These are phyloP conservation scores for Neoboletus magnificus DNA, from an alignment of 768 basidiomycete species.

Conservation along the genomic window DNA sequence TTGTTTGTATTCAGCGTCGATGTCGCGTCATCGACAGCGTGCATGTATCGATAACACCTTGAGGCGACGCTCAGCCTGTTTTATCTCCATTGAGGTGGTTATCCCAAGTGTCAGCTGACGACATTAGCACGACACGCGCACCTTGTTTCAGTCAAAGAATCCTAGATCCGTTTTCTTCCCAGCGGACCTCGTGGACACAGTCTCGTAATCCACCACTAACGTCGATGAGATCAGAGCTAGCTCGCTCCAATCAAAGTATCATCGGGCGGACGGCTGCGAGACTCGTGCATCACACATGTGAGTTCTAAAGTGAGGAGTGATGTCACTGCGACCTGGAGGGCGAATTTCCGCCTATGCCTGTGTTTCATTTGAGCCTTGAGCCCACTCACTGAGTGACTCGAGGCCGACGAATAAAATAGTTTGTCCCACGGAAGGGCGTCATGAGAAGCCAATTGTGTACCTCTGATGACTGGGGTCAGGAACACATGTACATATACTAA, in stretches of 20 bases:
- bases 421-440: background rate
- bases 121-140: background rate
- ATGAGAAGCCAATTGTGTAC: background rate
- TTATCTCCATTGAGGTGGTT: background rate
- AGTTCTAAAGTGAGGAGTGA: background rate
- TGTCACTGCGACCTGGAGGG: background rate
- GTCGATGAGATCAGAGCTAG: slow-evolving; percentile 2
- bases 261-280: background rate
- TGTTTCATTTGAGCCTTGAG: background rate
- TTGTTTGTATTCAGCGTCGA: slow-evolving; percentile 1
- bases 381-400: background rate
- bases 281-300: background rate
- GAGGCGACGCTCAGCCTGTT: background rate
- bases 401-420: background rate
- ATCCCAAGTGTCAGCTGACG: background rate
- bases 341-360: background rate
- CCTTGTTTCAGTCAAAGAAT: slow-evolving; percentile 2
- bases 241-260: background rate
- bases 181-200: slow-evolving; percentile 4
- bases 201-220: background rate
- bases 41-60: slow-evolving; percentile 5
- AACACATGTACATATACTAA: background rate
- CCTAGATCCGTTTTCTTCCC: slow-evolving; percentile 8
- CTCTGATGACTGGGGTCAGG: background rate
- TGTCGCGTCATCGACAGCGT: slow-evolving; percentile 5